Evolutionary conservation across 2,329 filamentous ascomycete species (phyloP), one percentile per base, ranked within the genome.

Genomic region (Fusarium multiceps): DNA sequence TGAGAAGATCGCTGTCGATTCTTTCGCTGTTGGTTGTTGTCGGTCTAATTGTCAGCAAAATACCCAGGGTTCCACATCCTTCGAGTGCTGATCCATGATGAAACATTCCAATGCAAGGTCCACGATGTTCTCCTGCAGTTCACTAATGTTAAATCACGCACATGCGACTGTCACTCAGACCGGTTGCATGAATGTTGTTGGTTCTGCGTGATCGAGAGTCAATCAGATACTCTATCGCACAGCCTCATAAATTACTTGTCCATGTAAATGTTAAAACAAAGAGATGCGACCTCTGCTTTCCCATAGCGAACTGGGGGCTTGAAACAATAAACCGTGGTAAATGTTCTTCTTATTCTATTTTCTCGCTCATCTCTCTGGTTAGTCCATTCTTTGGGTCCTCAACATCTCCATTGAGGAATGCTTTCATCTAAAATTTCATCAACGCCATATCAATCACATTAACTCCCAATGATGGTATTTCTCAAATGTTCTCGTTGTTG

Each of bases 391-490:
- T 49, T 59, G 23, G 51, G 43, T 48, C 51, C 30, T 57, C 45
- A 37, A 20, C 21, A 55, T 40, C 32, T 41, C 34, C 42, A 30
- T 40, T 14, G 43, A 61, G 46, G 54, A 49, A 37, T 23, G 11
- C 12, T 32, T 21, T 41, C 56, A 59, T 71, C 55, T 54, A 54
- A 59, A 45, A 43, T 49, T 54, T 43, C 37, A 56, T 55, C 67
- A 71, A 70, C 63, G 67, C 63, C 63, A 55, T 43, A 20, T 70
- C 59, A 43, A 54, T 40, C 68, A 68, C 51, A 37, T 51, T 58
- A 71, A 71, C 68, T 71, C 68, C 64, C 32, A 54, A 13, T 55
- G 50, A 62, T 66, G 55, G 74, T 66, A 48, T 57, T 49, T 59
- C 27, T 53, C 54, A 23, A 28, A 21, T 59, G 16, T 41, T 42